Evolutionary conservation across 1,139 yeast genomes (phyloP).

Genomic region (Suhomyces panamericanus): DNA sequence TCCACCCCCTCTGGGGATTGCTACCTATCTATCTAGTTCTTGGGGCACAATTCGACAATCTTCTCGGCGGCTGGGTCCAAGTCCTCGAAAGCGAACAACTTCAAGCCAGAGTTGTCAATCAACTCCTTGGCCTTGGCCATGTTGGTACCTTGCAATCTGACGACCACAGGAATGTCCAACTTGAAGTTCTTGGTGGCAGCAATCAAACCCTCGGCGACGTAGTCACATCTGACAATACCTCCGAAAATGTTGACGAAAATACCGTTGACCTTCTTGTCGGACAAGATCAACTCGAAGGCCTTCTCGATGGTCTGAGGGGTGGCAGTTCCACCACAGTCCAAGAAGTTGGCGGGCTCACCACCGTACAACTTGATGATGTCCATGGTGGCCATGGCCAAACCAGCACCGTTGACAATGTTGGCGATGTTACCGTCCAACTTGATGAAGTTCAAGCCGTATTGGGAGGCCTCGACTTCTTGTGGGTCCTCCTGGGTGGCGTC

Average conservation of each 20-base stretch:
- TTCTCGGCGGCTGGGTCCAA: constrained; percentile 97
- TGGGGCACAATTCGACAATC: constrained; percentile 71
- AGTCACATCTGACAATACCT: constrained; percentile 99
- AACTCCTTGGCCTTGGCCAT: constrained; percentile 84
- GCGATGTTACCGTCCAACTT: constrained; percentile 98
- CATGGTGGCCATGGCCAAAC: constrained; percentile 99
- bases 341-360: constrained; percentile 98
- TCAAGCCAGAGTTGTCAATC: constrained; percentile 85
- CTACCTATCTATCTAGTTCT: constrained; percentile 9
- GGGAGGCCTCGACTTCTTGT: constrained; percentile 89
- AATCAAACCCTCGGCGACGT: constrained; percentile 84
- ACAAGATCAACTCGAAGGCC: constrained; percentile 90
- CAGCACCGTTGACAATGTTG: constrained; percentile 98
- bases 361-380: constrained; percentile 98
- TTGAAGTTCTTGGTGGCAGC: constrained; percentile 35
- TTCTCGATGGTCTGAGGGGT: constrained; percentile 97
- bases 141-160: constrained; percentile 98
- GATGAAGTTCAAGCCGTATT: constrained; percentile 91
- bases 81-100: constrained; percentile 88
- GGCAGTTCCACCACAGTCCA: constrained; percentile 99
- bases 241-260: constrained; percentile 98
- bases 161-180: constrained; percentile 91
- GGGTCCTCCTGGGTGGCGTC: constrained; percentile 98
- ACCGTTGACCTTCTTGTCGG: constrained; percentile 89
- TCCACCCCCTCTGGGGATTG: not conserved